Evolutionary conservation across 1,139 yeast species (phyloP).

Genomic region (Hyphopichia burtonii): DNA sequence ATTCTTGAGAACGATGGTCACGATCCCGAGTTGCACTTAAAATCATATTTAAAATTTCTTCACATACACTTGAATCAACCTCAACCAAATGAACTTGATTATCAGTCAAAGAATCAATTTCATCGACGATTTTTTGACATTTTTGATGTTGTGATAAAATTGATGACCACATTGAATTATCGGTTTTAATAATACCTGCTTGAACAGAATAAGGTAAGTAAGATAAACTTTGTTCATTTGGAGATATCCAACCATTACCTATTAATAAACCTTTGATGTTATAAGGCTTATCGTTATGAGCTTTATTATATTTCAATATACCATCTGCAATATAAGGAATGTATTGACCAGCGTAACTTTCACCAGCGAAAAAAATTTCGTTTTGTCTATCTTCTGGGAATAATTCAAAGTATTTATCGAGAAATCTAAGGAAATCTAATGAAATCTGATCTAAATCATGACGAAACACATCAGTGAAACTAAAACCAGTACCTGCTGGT

Average conservation of each 20-base stretch:
- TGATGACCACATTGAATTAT: constrained; percentile 36
- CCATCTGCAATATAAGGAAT: constrained; percentile 82
- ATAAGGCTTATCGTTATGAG: constrained; percentile 22
- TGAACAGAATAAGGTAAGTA: constrained; percentile 72
- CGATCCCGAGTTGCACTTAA: constrained; percentile 35
- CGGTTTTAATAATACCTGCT: constrained; percentile 50
- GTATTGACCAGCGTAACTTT: constrained; percentile 96
- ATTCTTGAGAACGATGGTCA: constrained; percentile 37
- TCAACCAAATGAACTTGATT: constrained; percentile 24
- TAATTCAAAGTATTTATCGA: constrained; percentile 62
- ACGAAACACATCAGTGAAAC: constrained; percentile 56
- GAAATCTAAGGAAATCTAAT: constrained; percentile 60
- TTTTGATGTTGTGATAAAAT: constrained; percentile 53
- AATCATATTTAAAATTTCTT: constrained; percentile 38
- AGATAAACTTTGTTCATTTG: constrained; percentile 77
- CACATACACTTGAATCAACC: constrained; percentile 49
- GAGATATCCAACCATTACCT: constrained; percentile 98
- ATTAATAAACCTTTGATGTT: constrained; percentile 70
- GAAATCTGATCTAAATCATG: constrained; percentile 60
- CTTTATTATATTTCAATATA: constrained; percentile 49
- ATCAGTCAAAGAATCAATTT: constrained; percentile 24
- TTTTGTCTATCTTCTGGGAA: constrained; percentile 73
- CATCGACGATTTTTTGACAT: constrained; percentile 57
- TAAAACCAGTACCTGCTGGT: constrained; percentile 93
- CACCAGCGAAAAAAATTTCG: constrained; percentile 84